phyloP scores from a whole-genome alignment of 2,329 filamentous ascomycete genomes.

The Neurospora sp. region DNA sequence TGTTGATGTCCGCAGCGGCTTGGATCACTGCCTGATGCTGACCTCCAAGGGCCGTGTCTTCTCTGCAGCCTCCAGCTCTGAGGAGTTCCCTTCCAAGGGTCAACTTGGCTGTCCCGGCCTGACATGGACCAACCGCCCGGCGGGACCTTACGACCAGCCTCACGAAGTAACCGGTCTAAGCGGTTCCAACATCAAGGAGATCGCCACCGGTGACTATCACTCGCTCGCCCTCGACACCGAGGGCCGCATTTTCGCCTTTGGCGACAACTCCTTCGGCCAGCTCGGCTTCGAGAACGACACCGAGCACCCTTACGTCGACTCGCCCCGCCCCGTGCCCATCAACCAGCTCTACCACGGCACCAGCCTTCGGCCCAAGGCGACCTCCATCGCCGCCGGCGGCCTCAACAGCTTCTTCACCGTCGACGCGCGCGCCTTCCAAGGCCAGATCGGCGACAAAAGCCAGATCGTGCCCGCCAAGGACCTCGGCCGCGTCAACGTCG shows the following conservation, averaged over 20 bases:
- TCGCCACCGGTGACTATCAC: constrained; percentile 81
- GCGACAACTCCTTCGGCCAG: constrained; percentile 87
- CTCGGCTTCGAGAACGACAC: constrained; percentile 67
- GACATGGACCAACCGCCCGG: constrained; percentile 67
- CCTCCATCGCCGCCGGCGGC: constrained; percentile 74
- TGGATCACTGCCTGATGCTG: constrained; percentile 78
- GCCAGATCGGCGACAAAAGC: constrained; percentile 12
- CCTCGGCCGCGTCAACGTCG: constrained; percentile 52
- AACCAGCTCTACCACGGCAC: constrained; percentile 63
- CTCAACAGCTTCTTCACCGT: constrained; percentile 80
- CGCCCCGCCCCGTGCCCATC: constrained; percentile 61
- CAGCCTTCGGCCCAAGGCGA: constrained; percentile 56
- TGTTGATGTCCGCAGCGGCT: constrained; percentile 63
- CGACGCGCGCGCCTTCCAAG: constrained; percentile 57
- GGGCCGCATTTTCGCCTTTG: constrained; percentile 76
- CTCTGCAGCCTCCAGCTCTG: constrained; percentile 71
- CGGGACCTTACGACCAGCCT: constrained; percentile 69
- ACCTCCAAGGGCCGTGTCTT: constrained; percentile 82
- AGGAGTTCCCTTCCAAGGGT: constrained; percentile 69
- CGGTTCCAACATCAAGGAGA: constrained; percentile 60
- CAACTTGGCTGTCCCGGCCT: constrained; percentile 82
- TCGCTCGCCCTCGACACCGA: constrained; percentile 68
- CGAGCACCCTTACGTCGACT: constrained; percentile 53
- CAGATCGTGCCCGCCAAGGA: constrained; percentile 25
- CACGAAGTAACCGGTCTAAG: constrained; percentile 68